Base-by-base conservation (phyloP, 495 filamentous ascomycete species). In the Annulohypoxylon maeteangense region DNA sequence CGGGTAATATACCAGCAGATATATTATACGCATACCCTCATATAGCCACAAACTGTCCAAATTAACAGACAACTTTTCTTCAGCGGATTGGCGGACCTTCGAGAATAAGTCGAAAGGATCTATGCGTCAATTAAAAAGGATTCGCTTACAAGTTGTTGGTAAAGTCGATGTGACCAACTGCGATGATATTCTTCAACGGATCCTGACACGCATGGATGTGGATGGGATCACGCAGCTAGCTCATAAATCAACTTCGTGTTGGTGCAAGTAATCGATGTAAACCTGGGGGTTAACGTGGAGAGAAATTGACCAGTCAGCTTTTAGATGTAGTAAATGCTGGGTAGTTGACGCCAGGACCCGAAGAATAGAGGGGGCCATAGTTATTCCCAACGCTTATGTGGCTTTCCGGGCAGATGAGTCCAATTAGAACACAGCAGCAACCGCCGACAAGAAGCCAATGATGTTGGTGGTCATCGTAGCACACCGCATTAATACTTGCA, bases 361-460 rank as follows among this genome's bases (percentile, higher is more conserved):
- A 62, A 27, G 8, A 20, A 38, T 0, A 60, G 31, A 12, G 29
- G 22, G 16, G 11, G 29, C 25, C 20, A 23, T 63, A 12, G 53
- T 67, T 71, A 27, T 55, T 64, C 69, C 59, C 63, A 44, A 55
- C 38, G 45, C 20, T 58, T 25, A 62, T 70, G 64, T 74, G 65
- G 73, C 70, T 75, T 58, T 53, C 70, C 42, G 44, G 48, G 11
- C 8, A 65, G 70, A 57, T 65, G 66, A 69, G 61, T 42, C 78
- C 74, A 78, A 79, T 79, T 54, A 62, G 62, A 36, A 18, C 22
- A 7, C 25, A 42, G 57, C 31, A 72, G 48, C 61, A 75, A 57
- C 78, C 78, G 78, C 78, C 70, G 67, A 50, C 61, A 65, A 74
- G 50, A 54, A 64, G 47, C 60, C 48, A 56, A 29, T 62, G 32